A percentile compares a stretch with the other conserved stretches of the same genome.
Evolutionary conservation across 768 basidiomycete species (phyloP).

Genomic region (Exidia glandulosa): DNA sequence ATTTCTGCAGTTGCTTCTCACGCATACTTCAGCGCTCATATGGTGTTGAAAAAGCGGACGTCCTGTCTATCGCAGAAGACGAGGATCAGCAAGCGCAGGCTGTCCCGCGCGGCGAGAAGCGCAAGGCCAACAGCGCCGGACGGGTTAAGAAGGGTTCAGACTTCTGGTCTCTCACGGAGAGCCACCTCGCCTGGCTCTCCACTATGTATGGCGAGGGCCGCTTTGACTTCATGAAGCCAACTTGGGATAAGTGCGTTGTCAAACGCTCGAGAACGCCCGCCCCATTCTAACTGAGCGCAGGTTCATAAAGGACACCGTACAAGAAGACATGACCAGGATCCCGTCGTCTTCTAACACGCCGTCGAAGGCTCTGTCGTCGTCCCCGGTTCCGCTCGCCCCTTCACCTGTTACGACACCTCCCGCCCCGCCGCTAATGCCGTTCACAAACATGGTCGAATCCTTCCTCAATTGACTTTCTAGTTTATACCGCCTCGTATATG

Average conservation of each 20-base stretch:
- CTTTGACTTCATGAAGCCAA: background rate
- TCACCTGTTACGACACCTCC: too few species aligned
- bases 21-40: background rate
- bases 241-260: background rate
- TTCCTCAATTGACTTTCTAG: too few species aligned
- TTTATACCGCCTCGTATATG: too few species aligned
- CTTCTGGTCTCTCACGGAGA: background rate
- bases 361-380: too few species aligned
- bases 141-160: background rate
- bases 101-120: background rate
- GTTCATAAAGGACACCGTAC: too few species aligned
- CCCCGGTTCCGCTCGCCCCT: too few species aligned
- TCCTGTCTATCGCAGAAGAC: background rate
- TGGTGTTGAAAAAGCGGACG: background rate
- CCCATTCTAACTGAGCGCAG: too few species aligned
- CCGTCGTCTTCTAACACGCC: too few species aligned
- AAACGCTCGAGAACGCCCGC: too few species aligned
- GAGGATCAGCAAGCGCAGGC: background rate
- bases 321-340: too few species aligned
- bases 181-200: background rate
- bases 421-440: too few species aligned
- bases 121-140: background rate
- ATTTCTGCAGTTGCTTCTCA: background rate
- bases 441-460: too few species aligned
- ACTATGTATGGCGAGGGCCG: background rate